Evolutionary conservation across 495 filamentous ascomycete genomes (phyloP), one percentile per base, ranked within the genome.

Genomic region (Neurospora tetraspora): DNA sequence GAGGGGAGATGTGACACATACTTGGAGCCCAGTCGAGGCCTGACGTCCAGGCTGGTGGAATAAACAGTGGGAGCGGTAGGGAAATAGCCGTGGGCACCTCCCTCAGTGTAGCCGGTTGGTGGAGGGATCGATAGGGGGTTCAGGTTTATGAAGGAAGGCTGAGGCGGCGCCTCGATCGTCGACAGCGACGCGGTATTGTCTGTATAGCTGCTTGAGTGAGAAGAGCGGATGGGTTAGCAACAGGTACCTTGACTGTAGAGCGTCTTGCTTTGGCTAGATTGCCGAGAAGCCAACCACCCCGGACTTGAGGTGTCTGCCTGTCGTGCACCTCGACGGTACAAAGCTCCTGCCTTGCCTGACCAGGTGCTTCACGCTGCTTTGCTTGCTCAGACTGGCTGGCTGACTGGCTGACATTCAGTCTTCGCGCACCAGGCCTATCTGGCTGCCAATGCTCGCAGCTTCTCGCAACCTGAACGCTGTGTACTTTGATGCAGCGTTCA

Each of bases 1-100:
- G 45, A 65, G 70, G 31, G 27, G 73, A 73, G 70, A 65, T 73
- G 80, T 76, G 76, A 72, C 71, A 86, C 85, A 75, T 85, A 86
- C 85, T 81, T 85, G 74, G 83, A 85, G 78, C 81, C 81, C 77
- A 86, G 82, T 80, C 83, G 83, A 74, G 82, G 77, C 81, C 84
- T 84, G 77, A 84, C 82, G 80, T 86, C 84, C 65, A 86, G 78
- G 69, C 80, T 74, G 72, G 82, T 74, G 72, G 83, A 75, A 74
- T 80, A 86, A 73, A 83, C 73, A 73, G 82, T 83, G 75, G 84
- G 80, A 72, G 81, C 78, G 53, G 82, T 43, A 39, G 76, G 75
- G 20, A 76, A 80, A 74, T 85, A 86, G 74, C 84, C 85, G 71
- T 81, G 78, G 71, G 75, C 78, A 43, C 77, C 72, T 73, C 78